Percentiles rank a stretch among this genome's conserved stretches.
phyloP scores from a whole-genome alignment of 163 green algal genomes.

The Trebouxia gelatinosa region DNA sequence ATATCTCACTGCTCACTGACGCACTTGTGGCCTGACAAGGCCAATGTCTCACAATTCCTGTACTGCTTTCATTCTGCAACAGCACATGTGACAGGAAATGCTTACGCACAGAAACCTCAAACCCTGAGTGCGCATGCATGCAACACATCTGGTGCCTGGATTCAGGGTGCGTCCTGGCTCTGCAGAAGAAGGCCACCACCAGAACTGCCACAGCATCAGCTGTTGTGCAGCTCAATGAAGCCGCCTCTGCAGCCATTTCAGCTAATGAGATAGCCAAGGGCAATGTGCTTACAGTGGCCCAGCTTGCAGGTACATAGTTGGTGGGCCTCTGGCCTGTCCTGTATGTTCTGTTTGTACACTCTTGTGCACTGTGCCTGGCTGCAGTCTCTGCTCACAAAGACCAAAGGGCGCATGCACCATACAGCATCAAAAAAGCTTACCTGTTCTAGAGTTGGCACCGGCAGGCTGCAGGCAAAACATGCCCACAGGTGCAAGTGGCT shows the following conservation, averaged over 20 bases:
- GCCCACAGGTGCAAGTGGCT: too few relatives aligned
- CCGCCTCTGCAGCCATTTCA: constrained; percentile 54
- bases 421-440: too few relatives aligned
- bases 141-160: neutral
- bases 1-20: neutral
- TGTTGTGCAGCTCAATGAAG: constrained; percentile 56
- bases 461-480: too few relatives aligned
- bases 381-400: too few relatives aligned
- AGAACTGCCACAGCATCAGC: constrained; percentile 62
- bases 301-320: constrained; percentile 59
- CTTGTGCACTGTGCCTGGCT: too few relatives aligned
- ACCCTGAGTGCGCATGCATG: neutral
- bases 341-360: too few relatives aligned
- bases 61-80: too few relatives aligned
- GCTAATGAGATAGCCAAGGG: constrained; percentile 58
- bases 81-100: neutral
- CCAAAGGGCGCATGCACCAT: too few relatives aligned
- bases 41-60: too few relatives aligned
- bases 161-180: neutral
- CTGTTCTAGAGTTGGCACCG: too few relatives aligned
- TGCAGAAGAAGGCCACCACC: constrained; percentile 33
- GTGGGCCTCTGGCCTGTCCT: too few relatives aligned
- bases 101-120: neutral
- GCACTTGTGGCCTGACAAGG: neutral
- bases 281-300: constrained; percentile 70